Conservation (phyloP, 495 filamentous ascomycete species). For the Penicillium nucicola region DNA sequence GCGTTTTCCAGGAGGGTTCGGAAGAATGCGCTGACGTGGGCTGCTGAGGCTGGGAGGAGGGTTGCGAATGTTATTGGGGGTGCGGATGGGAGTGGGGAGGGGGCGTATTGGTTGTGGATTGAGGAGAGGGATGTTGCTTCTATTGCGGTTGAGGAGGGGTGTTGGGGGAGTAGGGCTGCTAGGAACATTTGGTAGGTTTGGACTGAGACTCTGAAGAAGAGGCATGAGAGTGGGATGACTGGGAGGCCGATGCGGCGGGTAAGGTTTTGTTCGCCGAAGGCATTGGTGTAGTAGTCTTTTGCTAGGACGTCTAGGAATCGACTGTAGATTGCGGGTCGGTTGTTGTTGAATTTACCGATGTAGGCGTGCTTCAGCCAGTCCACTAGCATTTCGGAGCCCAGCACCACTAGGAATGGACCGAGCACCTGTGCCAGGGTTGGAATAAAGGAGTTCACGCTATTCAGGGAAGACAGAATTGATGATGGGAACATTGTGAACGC, state of each 20-base stretch:
- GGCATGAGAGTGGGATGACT: conserved; percentile 85
- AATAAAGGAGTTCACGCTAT: conserved; percentile 41
- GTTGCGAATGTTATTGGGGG: conserved; percentile 37
- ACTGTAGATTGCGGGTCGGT: conserved; percentile 81
- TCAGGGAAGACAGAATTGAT: conserved; percentile 42
- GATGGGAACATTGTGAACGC: conserved; percentile 84
- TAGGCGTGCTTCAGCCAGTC: conserved; percentile 98
- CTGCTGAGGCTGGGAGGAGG: conserved; percentile 33
- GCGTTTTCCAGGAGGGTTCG: conserved; percentile 40
- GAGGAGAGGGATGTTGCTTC: conserved; percentile 62
- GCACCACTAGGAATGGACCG: conserved; percentile 85
- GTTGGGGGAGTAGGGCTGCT: conserved; percentile 73
- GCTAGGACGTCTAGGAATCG: conserved; percentile 89
- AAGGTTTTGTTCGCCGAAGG: conserved; percentile 84
- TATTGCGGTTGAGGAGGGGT: conserved; percentile 67
- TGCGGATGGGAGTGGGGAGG: conserved; percentile 26
- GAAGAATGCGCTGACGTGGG: conserved; percentile 35
- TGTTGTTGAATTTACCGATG: conserved; percentile 97
- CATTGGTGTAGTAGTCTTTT: conserved; percentile 97
- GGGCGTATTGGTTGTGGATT: conserved; percentile 50
- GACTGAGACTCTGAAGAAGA: conserved; percentile 91
- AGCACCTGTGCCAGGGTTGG: conserved; percentile 85
- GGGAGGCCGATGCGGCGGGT: conserved; percentile 89
- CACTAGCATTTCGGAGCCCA: conserved; percentile 94
- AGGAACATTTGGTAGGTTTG: conserved; percentile 99